These are phyloP conservation scores for Mortierella sp. DNA, from an alignment of 371 early-diverging fungal genomes.

Conservation along the genomic window DNA sequence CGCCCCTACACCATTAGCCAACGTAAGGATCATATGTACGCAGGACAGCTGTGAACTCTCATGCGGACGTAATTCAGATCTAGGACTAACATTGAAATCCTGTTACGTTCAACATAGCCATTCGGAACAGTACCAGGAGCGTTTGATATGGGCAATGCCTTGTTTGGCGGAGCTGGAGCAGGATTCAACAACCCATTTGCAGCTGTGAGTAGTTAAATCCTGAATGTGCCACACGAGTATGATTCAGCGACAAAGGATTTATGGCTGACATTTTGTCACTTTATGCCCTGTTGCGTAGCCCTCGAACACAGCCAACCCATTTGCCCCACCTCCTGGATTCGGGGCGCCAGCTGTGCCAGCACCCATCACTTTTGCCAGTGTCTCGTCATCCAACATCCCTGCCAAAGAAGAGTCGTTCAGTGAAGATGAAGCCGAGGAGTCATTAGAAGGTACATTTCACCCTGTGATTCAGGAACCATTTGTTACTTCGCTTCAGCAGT, in stretches of 20 bases:
- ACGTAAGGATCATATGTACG: constrained; percentile 17
- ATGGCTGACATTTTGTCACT: neutral
- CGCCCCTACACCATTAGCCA: constrained; percentile 23
- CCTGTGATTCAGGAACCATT: neutral
- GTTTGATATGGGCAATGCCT: constrained; percentile 45
- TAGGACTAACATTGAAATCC: neutral
- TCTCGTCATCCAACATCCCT: constrained; percentile 30
- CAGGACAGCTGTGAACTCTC: neutral
- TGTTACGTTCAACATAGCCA: constrained; percentile 18
- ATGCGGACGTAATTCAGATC: neutral
- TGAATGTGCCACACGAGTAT: neutral
- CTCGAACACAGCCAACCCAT: constrained; percentile 31
- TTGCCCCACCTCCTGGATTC: constrained; percentile 51
- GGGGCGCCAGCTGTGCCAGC: constrained; percentile 35
- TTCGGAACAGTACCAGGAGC: constrained; percentile 57
- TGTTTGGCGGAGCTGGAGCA: constrained; percentile 44
- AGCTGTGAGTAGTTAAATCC: constrained; percentile 12
- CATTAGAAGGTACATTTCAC: constrained; percentile 8
- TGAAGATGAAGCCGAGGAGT: constrained; percentile 25
- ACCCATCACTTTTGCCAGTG: constrained; percentile 39
- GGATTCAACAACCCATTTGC: constrained; percentile 56
- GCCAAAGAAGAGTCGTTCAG: constrained; percentile 13
- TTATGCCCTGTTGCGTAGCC: constrained; percentile 8
- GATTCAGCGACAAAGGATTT: neutral
- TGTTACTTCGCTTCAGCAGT: neutral